Evolutionary conservation across 345 rosid species (phyloP), one percentile per base, ranked within the genome.

Genomic region (Citrus glauca): DNA sequence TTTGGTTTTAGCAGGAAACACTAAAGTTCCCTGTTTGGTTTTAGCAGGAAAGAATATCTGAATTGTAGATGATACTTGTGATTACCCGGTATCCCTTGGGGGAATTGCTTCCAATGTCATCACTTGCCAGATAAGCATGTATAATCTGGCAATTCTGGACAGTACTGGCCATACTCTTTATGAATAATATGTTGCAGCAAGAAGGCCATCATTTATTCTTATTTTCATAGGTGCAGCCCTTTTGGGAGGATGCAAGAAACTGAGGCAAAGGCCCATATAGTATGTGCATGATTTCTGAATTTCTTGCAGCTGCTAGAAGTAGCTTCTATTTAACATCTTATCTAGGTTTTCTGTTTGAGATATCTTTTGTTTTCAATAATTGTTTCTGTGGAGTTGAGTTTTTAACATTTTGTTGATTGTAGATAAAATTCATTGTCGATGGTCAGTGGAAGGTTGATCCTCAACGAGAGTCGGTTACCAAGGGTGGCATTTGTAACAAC

Each of bases 371-470:
- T 48, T 10, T 22, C 59, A 20, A 19, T 28, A 45, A 11, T 19
- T 28, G 24, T 50, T 19, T 42, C n/a, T 68, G 25, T 73, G 48
- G 62, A 53, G 57, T 33, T 33, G 24, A 72, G 32, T 57, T 27
- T 78, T 19, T 60, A 60, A 56, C 17, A 25, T 25, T 53, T 70
- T 38, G 73, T 63, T 66, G 24, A 57, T 63, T 76, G 80, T 87
- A 92, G 95, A 88, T 96, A 74, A 96, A 96, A 81, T 96, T 96
- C 83, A 80, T 95, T 17, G 91, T 95, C 69, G 99, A 93, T 48
- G 97, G 92, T 42, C 88, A 90, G 30, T 96, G 98, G 99, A 88
- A 16, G 67, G 74, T 82, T 25, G 95, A 95, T 88, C 91, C 93
- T 50, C 81, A 84, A 73, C 86, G 78, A 85, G 97, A 93, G 74